Conservation (phyloP, 2,329 filamentous ascomycete species). For the Myriangium duriaei region DNA sequence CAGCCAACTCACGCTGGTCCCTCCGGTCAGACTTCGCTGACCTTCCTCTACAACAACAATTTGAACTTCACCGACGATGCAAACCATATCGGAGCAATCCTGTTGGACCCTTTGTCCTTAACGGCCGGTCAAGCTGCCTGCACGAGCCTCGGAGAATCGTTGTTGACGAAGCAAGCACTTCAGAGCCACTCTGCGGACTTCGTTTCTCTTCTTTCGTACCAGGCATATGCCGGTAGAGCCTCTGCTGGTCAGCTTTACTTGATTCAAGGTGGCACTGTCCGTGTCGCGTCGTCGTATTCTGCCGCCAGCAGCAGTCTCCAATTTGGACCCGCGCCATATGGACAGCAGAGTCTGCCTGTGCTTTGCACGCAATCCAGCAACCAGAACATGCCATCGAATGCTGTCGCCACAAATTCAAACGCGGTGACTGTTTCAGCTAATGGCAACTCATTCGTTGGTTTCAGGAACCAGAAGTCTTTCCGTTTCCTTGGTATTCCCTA, state of each 20-base stretch:
- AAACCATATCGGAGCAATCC: slow-evolving; percentile 40
- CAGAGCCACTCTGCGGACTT: slow-evolving; percentile 35
- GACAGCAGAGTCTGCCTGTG: slow-evolving; percentile 29
- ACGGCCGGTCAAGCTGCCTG: slow-evolving; percentile 33
- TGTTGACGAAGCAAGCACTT: slow-evolving; percentile 31
- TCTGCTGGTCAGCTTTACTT: slow-evolving; percentile 29
- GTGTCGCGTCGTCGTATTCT: slow-evolving; percentile 17
- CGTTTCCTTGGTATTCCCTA: slow-evolving; percentile 37
- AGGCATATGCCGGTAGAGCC: slow-evolving; percentile 29
- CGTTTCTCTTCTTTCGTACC: slow-evolving; percentile 32
- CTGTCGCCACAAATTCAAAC: slow-evolving; percentile 25
- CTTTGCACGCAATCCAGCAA: slow-evolving; percentile 39
- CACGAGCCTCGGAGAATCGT: slow-evolving; percentile 34
- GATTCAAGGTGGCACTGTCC: slow-evolving; percentile 29
- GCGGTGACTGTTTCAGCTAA: slow-evolving; percentile 28
- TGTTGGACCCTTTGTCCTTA: slow-evolving; percentile 33
- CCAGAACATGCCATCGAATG: slow-evolving; percentile 22
- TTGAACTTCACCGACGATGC: slow-evolving; percentile 40
- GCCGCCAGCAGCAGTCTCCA: slow-evolving; percentile 23
- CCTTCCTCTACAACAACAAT: slow-evolving; percentile 43
- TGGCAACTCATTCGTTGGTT: slow-evolving; percentile 38
- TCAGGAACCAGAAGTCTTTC: slow-evolving; percentile 41
- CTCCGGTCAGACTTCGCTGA: slow-evolving; percentile 32
- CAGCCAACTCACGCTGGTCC: no score
- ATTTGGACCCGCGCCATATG: slow-evolving; percentile 20